phyloP scores from a whole-genome alignment of 176 grass and related monocot genomes.

The Oryza brachyantha region DNA sequence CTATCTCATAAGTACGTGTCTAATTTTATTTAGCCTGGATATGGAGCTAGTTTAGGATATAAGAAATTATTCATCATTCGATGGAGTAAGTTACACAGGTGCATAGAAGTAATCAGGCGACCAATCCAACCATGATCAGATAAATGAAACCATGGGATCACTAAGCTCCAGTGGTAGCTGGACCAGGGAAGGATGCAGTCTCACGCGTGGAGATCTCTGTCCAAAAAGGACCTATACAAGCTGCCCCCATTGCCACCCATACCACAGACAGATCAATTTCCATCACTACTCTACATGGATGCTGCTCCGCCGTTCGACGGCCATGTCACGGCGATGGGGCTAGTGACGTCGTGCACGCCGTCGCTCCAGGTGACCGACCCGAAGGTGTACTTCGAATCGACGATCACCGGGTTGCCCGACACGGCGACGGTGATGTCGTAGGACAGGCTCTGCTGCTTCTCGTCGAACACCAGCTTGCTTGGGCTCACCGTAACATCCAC shows the following conservation, averaged over 20 bases:
- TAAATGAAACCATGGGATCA: background rate
- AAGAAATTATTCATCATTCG: slow-evolving; percentile 12
- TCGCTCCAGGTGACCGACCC: slow-evolving; percentile 66
- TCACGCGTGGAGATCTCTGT: slow-evolving; percentile 4
- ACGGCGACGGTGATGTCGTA: slow-evolving; percentile 59
- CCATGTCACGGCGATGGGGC: slow-evolving; percentile 76
- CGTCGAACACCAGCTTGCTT: slow-evolving; percentile 82
- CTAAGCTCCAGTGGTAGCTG: background rate
- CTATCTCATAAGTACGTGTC: background rate
- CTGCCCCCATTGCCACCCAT: background rate
- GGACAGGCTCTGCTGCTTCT: slow-evolving; percentile 38
- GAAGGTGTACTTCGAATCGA: slow-evolving; percentile 46
- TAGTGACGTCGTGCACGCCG: slow-evolving; percentile 47
- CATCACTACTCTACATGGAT: slow-evolving; percentile 27
- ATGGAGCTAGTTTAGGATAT: background rate
- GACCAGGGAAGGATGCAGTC: background rate
- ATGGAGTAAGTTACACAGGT: background rate
- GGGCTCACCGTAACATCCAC: slow-evolving; percentile 70
- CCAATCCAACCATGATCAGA: background rate
- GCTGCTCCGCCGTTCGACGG: slow-evolving; percentile 35
- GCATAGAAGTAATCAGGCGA: background rate
- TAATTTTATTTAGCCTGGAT: background rate
- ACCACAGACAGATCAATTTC: background rate
- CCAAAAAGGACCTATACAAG: slow-evolving; percentile 5
- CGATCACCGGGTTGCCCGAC: slow-evolving; percentile 53